Evolutionary conservation across 352 stramenopile species (phyloP).

Genomic region (Globisporangium orthogonon): DNA sequence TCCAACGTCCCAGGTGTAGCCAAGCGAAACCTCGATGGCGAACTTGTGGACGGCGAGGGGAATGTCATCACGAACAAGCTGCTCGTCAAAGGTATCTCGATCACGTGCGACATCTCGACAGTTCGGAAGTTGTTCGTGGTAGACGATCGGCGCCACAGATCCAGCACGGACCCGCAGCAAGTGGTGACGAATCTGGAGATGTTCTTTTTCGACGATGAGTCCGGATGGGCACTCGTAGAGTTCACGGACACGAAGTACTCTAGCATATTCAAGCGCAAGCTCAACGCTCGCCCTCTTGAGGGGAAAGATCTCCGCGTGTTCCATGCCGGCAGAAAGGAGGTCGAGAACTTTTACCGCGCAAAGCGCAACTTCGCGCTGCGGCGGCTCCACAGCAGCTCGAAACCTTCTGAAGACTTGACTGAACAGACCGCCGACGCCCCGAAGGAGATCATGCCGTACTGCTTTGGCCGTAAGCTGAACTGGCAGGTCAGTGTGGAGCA

Average conservation of each 20-base stretch:
- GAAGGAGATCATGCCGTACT: slow-evolving; percentile 29
- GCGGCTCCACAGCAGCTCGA: slow-evolving; percentile 9
- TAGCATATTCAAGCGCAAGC: slow-evolving; percentile 38
- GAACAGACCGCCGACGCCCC: background rate
- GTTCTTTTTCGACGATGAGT: slow-evolving; percentile 66
- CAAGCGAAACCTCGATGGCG: slow-evolving; percentile 17
- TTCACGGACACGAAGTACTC: slow-evolving; percentile 42
- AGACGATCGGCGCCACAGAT: slow-evolving; percentile 9
- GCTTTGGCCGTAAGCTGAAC: slow-evolving; percentile 65
- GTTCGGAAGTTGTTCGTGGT: slow-evolving; percentile 44
- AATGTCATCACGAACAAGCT: slow-evolving; percentile 54
- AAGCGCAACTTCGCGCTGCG: slow-evolving; percentile 40
- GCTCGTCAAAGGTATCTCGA: slow-evolving; percentile 59
- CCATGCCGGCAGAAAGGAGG: slow-evolving; percentile 38
- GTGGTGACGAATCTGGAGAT: slow-evolving; percentile 47
- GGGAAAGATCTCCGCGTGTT: slow-evolving; percentile 51
- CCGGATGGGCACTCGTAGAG: slow-evolving; percentile 70
- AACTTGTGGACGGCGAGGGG: slow-evolving; percentile 37
- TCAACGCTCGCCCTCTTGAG: slow-evolving; percentile 52
- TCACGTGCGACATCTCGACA: slow-evolving; percentile 31
- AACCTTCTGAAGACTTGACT: background rate
- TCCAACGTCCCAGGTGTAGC: slow-evolving; percentile 1
- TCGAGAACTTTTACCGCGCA: slow-evolving; percentile 54
- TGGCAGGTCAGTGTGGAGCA: slow-evolving; percentile 64
- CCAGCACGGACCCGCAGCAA: slow-evolving; percentile 1